Evolutionary conservation across 805 yeast species (phyloP).

Genomic region (Pichia phayaonensis): DNA sequence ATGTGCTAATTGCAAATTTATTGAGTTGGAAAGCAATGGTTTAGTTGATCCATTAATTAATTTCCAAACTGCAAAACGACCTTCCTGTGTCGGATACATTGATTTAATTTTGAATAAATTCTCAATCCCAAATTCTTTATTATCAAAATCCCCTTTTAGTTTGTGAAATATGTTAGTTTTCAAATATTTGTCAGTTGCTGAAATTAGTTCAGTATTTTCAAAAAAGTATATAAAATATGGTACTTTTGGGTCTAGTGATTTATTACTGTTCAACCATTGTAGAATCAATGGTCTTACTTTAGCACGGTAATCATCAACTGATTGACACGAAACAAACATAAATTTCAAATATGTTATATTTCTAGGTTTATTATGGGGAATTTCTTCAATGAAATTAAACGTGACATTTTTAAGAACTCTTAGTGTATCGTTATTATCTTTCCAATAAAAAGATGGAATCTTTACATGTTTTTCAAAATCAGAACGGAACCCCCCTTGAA

Average conservation of each 20-base stretch:
- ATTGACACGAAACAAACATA: slow-evolving; percentile 60
- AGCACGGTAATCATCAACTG: slow-evolving; percentile 65
- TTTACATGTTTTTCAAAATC: slow-evolving; percentile 43
- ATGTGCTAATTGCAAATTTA: slow-evolving; percentile 38
- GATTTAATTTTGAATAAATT: slow-evolving; percentile 36
- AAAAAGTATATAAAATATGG: slow-evolving; percentile 45
- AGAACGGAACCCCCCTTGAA: slow-evolving; percentile 32
- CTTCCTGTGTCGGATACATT: slow-evolving; percentile 27
- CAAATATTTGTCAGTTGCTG: slow-evolving; percentile 22
- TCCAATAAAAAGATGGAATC: slow-evolving; percentile 67
- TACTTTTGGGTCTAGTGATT: slow-evolving; percentile 46
- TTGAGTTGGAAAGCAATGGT: slow-evolving; percentile 43
- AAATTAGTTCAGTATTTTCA: slow-evolving; percentile 22
- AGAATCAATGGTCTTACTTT: slow-evolving; percentile 74
- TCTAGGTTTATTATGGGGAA: slow-evolving; percentile 28
- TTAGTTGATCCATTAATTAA: slow-evolving; percentile 38
- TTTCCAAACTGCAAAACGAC: slow-evolving; percentile 45
- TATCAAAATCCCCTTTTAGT: slow-evolving; percentile 25
- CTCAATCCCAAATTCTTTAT: slow-evolving; percentile 21
- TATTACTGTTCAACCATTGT: slow-evolving; percentile 61
- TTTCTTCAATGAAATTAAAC: slow-evolving; percentile 49
- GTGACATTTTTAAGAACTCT: slow-evolving; percentile 57
- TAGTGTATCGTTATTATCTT: slow-evolving; percentile 41
- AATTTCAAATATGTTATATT: slow-evolving; percentile 41
- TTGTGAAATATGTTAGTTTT: slow-evolving; percentile 27